Evolutionary conservation across 371 early-diverging fungal species (phyloP), one percentile per base, ranked within the genome.

Genomic region (Funneliformis caledonium): DNA sequence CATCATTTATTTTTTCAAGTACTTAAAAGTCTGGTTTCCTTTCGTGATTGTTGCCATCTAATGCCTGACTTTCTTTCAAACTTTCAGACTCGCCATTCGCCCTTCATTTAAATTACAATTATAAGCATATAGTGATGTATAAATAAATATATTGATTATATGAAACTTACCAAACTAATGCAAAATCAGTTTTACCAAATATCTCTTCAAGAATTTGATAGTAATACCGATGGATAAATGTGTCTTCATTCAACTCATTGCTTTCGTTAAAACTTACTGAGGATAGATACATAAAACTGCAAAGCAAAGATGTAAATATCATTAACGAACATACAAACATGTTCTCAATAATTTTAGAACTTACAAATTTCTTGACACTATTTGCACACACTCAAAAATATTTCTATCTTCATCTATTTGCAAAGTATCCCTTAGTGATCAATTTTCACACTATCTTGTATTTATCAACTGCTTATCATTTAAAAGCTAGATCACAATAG

Each of bases 121-220:
- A 70, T 70, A 9, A 70, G 70, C 19, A 70, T 45, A 45, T 2
- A 10, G 43, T 70, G 2, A 16, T 70, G 22, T 70, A 47, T 10
- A 31, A 1, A 69, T 69, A 12, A n/a, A 65, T 69, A 37, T n/a
- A 11, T 69, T 69, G 5, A 11, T 19, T 33, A 69, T 0, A 33
- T 42, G 6, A 42, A 42, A 42, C 69, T 69, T 69, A 69, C 69
- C 43, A 69, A 42, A 42, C 22, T n/a, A 69, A 69, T 69, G 69
- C 42, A 42, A 69, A 69, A 69, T 69, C 69, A 69, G 10, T n/a
- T 69, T 69, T 69, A 69, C 14, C n/a, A 69, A 69, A 69, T 42
- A 69, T 69, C n/a, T 69, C 69, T 42, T 69, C 42, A 42, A 69
- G 69, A 37, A 69, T 69, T 33, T 69, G 6, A 22, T 73, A 9